Conservation (phyloP, 768 basidiomycete genomes). For the Roridomyces roridus region DNA sequence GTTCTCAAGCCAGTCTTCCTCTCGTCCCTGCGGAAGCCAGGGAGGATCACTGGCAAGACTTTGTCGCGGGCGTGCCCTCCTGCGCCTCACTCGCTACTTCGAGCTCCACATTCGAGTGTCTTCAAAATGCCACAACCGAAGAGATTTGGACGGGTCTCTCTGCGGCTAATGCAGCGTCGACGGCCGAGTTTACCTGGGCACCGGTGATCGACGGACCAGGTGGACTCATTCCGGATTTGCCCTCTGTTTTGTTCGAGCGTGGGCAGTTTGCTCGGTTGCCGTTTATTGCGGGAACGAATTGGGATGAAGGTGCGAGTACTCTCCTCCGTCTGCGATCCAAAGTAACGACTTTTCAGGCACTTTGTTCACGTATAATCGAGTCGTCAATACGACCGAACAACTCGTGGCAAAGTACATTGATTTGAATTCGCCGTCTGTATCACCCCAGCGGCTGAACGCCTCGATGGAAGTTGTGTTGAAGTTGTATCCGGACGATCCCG, state of each 20-base stretch:
- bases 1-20: conserved; percentile 37
- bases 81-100: conserved; percentile 33
- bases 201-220: conserved; percentile 48
- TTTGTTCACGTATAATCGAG: too few species aligned
- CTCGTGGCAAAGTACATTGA: too few species aligned
- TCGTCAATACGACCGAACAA: too few species aligned
- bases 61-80: conserved; percentile 33
- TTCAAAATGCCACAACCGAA: conserved; percentile 33
- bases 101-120: conserved; percentile 38
- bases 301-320: conserved; percentile 49
- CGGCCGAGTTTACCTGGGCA: conserved; percentile 35
- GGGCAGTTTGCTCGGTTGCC: conserved; percentile 46
- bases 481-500: conserved; percentile 48
- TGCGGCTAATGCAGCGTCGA: conserved; percentile 25
- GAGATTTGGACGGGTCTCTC: conserved; percentile 37
- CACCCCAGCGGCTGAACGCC: too few species aligned
- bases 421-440: too few species aligned
- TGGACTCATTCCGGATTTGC: conserved; percentile 45
- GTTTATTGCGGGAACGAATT: conserved; percentile 49
- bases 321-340: neutral
- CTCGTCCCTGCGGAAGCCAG: conserved; percentile 35
- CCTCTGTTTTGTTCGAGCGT: conserved; percentile 37
- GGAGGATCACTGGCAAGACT: conserved; percentile 37
- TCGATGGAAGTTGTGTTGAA: conserved; percentile 1
- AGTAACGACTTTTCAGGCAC: neutral